Evolutionary conservation across 2,329 filamentous ascomycete genomes (phyloP).

Genomic region (Alternaria metachromatica): DNA sequence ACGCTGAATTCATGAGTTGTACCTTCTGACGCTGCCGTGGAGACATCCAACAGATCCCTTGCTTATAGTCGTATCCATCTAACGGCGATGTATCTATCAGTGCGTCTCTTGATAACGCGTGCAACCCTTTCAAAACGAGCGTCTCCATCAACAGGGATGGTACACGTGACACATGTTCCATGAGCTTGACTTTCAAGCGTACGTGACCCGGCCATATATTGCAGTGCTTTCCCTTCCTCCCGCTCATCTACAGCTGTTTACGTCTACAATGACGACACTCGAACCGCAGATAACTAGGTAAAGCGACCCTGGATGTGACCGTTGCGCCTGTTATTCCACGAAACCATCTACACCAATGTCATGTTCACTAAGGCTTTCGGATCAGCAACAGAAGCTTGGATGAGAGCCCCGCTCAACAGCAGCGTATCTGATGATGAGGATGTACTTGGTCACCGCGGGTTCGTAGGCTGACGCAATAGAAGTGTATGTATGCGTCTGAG

Average conservation of each 20-base stretch:
- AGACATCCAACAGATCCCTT: rapidly evolving
- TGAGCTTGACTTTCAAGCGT: not conserved
- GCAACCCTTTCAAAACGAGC: not conserved
- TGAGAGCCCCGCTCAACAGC: not conserved
- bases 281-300: not conserved
- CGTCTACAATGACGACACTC: not conserved
- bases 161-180: not conserved
- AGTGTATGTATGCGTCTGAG: not conserved
- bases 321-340: not conserved
- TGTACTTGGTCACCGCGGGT: not conserved
- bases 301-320: not conserved
- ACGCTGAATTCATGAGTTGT: not conserved
- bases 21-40: not conserved
- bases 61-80: not conserved
- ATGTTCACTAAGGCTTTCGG: not conserved
- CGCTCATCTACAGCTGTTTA: not conserved
- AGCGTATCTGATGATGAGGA: not conserved
- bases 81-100: not conserved
- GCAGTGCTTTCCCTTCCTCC: not conserved
- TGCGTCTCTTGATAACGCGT: not conserved
- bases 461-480: not conserved
- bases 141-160: not conserved
- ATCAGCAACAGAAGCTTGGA: not conserved
- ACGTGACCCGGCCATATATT: not conserved
- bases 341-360: not conserved